phyloP scores from a whole-genome alignment of 176 grass and related monocot genomes.

The Saccharum spontaneum region DNA sequence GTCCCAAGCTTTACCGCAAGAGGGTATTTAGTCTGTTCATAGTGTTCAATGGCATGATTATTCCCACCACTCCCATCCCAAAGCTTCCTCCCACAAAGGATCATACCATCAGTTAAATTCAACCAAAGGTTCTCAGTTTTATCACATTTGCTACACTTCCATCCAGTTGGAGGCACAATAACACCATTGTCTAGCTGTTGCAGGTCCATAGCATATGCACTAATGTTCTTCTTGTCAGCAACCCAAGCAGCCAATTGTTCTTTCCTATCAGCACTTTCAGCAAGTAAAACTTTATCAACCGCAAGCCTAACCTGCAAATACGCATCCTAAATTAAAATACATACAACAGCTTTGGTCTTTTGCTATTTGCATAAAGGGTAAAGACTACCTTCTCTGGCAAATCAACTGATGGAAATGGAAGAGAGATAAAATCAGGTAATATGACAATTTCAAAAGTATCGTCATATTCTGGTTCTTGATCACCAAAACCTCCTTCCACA shows the following conservation, averaged over 20 bases:
- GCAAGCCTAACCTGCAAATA: conserved; percentile 77
- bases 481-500: conserved; percentile 85
- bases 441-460: conserved; percentile 70
- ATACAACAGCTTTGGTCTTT: conserved; percentile 9
- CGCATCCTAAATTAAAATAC: conserved; percentile 21
- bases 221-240: conserved; percentile 80
- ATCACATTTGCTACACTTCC: conserved; percentile 96
- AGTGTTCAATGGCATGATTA: conserved; percentile 94
- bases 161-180: conserved; percentile 79
- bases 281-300: conserved; percentile 82
- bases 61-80: conserved; percentile 98
- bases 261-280: conserved; percentile 81
- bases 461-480: conserved; percentile 92
- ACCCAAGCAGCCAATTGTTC: conserved; percentile 91
- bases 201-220: conserved; percentile 75
- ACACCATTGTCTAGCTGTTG: conserved; percentile 90
- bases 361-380: neutral
- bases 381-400: conserved; percentile 89
- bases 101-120: conserved; percentile 94
- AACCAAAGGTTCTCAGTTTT: conserved; percentile 98
- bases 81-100: conserved; percentile 78
- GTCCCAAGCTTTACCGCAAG: conserved; percentile 94
- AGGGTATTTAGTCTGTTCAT: conserved; percentile 85
- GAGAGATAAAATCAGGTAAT: conserved; percentile 78
- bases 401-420: conserved; percentile 92